A percentile compares a stretch with the other conserved stretches of the same genome.
These are phyloP conservation scores for Metschnikowia picachoensis DNA, from an alignment of 805 yeast genomes.

Conservation along the genomic window DNA sequence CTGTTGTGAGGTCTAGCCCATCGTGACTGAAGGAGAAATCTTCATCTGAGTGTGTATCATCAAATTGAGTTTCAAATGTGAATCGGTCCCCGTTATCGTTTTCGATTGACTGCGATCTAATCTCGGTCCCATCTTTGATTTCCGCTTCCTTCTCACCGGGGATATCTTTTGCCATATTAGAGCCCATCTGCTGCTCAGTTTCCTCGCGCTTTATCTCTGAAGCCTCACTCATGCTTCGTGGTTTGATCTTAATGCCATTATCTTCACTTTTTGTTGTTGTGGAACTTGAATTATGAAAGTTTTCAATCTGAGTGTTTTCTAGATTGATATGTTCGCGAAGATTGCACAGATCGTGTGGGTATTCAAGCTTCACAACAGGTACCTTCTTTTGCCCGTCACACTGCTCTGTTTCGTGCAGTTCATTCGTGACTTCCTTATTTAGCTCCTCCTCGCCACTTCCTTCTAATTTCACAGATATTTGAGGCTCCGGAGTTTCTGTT, in stretches of 20 bases:
- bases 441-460: neutral
- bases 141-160: neutral
- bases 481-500: neutral
- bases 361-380: too few relatives aligned
- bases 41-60: neutral
- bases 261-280: neutral
- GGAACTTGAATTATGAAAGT: neutral
- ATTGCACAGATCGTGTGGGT: neutral
- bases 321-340: neutral
- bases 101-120: neutral
- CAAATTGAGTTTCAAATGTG: neutral
- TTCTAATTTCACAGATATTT: neutral
- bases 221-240: neutral
- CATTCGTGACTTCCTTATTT: neutral
- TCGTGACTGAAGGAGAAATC: slow-evolving; percentile 1
- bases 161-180: neutral
- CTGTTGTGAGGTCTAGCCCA: slow-evolving; percentile 4
- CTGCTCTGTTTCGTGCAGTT: neutral
- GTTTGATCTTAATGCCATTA: neutral
- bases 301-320: too few relatives aligned
- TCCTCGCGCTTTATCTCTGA: neutral
- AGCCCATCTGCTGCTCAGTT: too few relatives aligned
- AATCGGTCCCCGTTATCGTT: neutral
- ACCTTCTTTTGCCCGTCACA: too few relatives aligned
- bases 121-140: neutral